A percentile compares a stretch with the other conserved stretches of the same genome.
These are phyloP conservation scores for Schizopora paradoxa DNA, from an alignment of 1,284 basidiomycete genomes.

Conservation along the genomic window DNA sequence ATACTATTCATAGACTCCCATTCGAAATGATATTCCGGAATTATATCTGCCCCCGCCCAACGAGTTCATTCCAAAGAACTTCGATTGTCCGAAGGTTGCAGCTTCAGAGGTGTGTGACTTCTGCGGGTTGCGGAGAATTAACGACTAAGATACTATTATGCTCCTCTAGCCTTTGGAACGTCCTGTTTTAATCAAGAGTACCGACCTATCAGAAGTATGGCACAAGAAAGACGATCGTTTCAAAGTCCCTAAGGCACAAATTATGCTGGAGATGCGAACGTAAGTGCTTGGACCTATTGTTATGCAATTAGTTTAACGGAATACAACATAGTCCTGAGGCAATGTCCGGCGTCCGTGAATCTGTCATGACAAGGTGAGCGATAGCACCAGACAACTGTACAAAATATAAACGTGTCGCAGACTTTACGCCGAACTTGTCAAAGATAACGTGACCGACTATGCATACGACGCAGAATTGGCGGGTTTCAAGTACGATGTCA, in stretches of 20 bases:
- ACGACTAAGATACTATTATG: constrained; percentile 7
- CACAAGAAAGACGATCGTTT: constrained; percentile 95
- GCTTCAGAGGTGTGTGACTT: constrained; percentile 46
- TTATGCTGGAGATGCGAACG: constrained; percentile 71
- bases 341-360: constrained; percentile 49
- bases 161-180: constrained; percentile 57
- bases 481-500: constrained; percentile 77
- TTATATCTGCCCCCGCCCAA: constrained; percentile 83
- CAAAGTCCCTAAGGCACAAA: constrained; percentile 85
- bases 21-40: constrained; percentile 58
- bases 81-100: constrained; percentile 75
- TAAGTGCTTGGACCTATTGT: constrained; percentile 26
- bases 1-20: constrained; percentile 43
- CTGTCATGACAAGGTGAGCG: constrained; percentile 59
- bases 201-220: constrained; percentile 74
- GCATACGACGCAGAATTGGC: constrained; percentile 93
- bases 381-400: background rate
- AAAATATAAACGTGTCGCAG: constrained; percentile 32
- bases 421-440: constrained; percentile 83
- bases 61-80: constrained; percentile 84
- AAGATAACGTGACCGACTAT: constrained; percentile 86
- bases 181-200: constrained; percentile 74
- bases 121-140: background rate
- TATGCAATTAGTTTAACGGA: constrained; percentile 5
- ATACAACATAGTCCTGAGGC: constrained; percentile 56